Evolutionary conservation across 2,329 filamentous ascomycete species (phyloP).

Genomic region (Neonectria faginata): DNA sequence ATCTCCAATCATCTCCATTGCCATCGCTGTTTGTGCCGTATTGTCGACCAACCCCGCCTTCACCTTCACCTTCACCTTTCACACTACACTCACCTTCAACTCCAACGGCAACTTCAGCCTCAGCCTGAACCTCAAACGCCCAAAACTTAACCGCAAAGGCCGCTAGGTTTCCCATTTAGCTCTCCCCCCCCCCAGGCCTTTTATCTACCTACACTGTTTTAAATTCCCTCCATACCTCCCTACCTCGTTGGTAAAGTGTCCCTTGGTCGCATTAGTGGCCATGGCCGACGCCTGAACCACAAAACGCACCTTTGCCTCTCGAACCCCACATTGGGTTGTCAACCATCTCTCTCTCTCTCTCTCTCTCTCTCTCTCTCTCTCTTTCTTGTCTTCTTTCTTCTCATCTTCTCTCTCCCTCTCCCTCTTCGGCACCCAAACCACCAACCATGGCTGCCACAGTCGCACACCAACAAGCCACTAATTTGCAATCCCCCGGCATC

Average conservation of each 20-base stretch:
- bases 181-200: neutral
- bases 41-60: neutral
- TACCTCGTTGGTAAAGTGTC: neutral
- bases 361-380: conserved; percentile 1
- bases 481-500: conserved; percentile 41
- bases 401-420: neutral
- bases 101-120: conserved; percentile 1
- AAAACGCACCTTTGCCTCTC: neutral
- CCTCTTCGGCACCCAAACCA: conserved; percentile 8
- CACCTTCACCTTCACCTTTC: neutral
- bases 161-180: neutral
- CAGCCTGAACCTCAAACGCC: neutral
- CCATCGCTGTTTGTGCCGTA: neutral
- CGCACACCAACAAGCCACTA: conserved; percentile 47
- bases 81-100: neutral
- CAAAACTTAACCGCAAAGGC: neutral
- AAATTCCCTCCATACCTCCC: neutral
- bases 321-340: neutral
- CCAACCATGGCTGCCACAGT: conserved; percentile 49
- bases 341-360: conserved; percentile 5
- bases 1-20: neutral
- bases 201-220: neutral
- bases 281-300: conserved; percentile 35
- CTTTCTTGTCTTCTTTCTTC: neutral
- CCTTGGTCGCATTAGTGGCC: conserved; percentile 22